Conservation (phyloP, 345 rosid genomes). For the Eutrema heterophyllum region DNA sequence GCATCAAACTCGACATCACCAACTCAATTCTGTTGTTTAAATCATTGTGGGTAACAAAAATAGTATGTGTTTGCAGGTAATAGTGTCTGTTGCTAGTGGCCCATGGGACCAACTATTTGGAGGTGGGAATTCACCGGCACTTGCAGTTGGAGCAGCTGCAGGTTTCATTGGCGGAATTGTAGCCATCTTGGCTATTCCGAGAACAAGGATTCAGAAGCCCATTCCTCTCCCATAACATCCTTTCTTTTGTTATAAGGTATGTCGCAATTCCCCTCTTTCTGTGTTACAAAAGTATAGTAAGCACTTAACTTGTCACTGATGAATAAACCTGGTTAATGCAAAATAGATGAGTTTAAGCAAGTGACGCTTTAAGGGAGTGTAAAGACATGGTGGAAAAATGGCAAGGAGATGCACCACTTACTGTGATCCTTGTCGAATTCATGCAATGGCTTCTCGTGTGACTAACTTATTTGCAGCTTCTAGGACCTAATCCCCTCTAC, state of each 20-base stretch:
- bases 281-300: neutral
- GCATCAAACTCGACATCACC: neutral
- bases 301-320: neutral
- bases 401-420: conserved; percentile 21
- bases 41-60: neutral
- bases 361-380: neutral
- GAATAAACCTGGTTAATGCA: neutral
- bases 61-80: conserved; percentile 36
- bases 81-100: conserved; percentile 77
- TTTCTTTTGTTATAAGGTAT: conserved; percentile 21
- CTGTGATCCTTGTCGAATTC: conserved; percentile 18
- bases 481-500: conserved; percentile 9
- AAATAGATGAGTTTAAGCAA: conserved; percentile 11
- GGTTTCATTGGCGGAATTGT: conserved; percentile 61
- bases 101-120: conserved; percentile 82
- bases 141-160: conserved; percentile 67
- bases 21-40: neutral
- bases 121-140: conserved; percentile 77
- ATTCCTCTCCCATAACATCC: conserved; percentile 49
- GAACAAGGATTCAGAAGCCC: conserved; percentile 60
- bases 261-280: neutral
- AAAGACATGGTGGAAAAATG: conserved; percentile 7
- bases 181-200: conserved; percentile 82
- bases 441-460: conserved; percentile 19
- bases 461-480: conserved; percentile 23